Percentiles rank a stretch among this genome's conserved stretches.
phyloP scores from a whole-genome alignment of 352 stramenopile species.

The Globisporangium rhizosaccharum region DNA sequence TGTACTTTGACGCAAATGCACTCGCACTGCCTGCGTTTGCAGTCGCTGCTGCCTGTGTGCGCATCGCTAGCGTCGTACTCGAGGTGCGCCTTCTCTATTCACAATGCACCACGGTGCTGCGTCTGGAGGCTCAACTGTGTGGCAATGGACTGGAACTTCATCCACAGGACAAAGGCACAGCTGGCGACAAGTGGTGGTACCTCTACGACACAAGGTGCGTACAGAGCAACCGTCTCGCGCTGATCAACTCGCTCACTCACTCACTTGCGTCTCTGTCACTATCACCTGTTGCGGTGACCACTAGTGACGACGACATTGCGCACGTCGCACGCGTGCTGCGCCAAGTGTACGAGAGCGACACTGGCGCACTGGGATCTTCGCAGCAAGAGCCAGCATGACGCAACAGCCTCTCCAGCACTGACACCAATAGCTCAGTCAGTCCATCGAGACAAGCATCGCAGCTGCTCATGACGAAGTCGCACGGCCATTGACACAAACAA shows the following conservation, averaged over 20 bases:
- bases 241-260: background rate
- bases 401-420: background rate
- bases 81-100: slow-evolving; percentile 9
- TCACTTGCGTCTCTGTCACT: background rate
- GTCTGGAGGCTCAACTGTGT: background rate
- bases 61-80: slow-evolving; percentile 18
- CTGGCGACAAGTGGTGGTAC: slow-evolving; percentile 42
- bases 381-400: background rate
- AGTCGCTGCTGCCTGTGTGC: slow-evolving; percentile 26
- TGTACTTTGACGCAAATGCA: slow-evolving; percentile 19
- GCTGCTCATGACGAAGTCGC: too few species aligned
- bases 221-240: background rate
- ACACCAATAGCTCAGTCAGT: too few species aligned
- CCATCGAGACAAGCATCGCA: too few species aligned
- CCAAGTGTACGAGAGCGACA: slow-evolving; percentile 13
- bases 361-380: background rate
- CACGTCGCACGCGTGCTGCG: slow-evolving; percentile 18
- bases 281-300: background rate
- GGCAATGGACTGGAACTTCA: background rate
- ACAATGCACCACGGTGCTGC: background rate
- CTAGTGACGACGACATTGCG: slow-evolving; percentile 44
- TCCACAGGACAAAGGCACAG: background rate
- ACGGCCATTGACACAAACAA: too few species aligned
- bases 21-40: slow-evolving; percentile 22
- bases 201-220: slow-evolving; percentile 37